Conservation (phyloP, 1,284 basidiomycete genomes). For the Cutaneotrichosporon sp. region DNA sequence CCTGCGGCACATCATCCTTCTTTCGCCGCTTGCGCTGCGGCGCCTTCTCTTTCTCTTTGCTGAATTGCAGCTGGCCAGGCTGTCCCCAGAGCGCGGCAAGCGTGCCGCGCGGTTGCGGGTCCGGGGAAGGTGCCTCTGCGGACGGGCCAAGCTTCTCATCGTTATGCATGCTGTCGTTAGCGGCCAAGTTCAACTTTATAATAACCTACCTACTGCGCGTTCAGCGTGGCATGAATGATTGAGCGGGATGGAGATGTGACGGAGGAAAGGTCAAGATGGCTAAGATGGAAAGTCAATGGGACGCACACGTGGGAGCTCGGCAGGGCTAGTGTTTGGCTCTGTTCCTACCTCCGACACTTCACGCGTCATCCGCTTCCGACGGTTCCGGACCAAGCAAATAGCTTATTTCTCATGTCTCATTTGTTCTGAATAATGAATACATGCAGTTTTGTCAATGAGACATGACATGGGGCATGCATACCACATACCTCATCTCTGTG, state of each 20-base stretch:
- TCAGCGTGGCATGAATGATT: not conserved
- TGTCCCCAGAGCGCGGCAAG: constrained; percentile 11
- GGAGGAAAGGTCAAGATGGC: not conserved
- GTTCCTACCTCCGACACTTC: no score
- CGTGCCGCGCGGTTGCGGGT: not conserved
- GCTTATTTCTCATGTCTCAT: no score
- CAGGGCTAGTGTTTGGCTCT: no score
- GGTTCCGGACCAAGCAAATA: no score
- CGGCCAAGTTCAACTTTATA: not conserved
- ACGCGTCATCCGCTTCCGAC: no score
- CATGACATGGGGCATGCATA: no score
- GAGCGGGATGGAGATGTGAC: not conserved
- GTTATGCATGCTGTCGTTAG: not conserved
- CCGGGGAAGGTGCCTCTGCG: not conserved
- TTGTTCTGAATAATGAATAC: no score
- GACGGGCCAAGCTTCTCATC: not conserved
- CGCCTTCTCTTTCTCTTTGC: not conserved
- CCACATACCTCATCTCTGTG: no score
- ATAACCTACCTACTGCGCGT: not conserved
- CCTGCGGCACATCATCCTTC: constrained; percentile 20
- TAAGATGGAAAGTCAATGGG: no score
- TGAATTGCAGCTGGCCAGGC: not conserved
- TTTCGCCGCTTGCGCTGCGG: constrained; percentile 20
- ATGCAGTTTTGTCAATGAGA: no score
- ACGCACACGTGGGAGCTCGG: no score